A percentile compares a stretch with the other conserved stretches of the same genome.
phyloP scores from a whole-genome alignment of 495 filamentous ascomycete species.

The Aspergillus mulundensis region DNA sequence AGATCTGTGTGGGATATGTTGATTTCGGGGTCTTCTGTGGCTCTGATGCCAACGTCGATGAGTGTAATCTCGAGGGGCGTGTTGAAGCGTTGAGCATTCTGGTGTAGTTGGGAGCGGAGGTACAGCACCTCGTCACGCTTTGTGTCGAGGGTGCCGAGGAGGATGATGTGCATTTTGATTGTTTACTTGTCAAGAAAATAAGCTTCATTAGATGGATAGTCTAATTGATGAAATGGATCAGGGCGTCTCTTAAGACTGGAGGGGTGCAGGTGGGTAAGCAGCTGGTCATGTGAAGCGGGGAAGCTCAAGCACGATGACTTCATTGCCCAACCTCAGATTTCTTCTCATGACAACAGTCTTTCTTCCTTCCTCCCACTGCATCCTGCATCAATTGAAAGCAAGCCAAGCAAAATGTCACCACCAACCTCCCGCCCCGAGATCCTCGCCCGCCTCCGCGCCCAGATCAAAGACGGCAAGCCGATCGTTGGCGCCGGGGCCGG shows the following conservation, averaged over 20 bases:
- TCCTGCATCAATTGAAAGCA: not conserved
- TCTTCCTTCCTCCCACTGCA: not conserved
- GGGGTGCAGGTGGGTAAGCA: no score
- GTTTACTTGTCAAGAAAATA: no score
- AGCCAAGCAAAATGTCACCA: conserved; percentile 26
- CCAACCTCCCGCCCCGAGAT: conserved; percentile 51
- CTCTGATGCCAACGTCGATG: conserved; percentile 53
- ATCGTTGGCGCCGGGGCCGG: conserved; percentile 68
- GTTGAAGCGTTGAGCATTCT: not conserved
- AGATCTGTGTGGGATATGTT: conserved; percentile 41
- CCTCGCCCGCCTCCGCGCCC: conserved; percentile 48
- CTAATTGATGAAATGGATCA: no score
- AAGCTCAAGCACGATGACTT: not conserved
- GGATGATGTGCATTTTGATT: conserved; percentile 44
- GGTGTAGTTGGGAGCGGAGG: conserved; percentile 38
- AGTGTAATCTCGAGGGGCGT: conserved; percentile 36
- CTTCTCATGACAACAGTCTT: no score
- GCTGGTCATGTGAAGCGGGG: not conserved
- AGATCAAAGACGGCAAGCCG: conserved; percentile 48
- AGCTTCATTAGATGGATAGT: no score
- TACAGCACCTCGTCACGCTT: conserved; percentile 60
- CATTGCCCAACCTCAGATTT: not conserved
- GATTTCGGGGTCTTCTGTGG: conserved; percentile 37
- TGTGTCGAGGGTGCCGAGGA: conserved; percentile 67
- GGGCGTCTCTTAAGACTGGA: no score